phyloP scores from a whole-genome alignment of 2,329 filamentous ascomycete species.

The Pseudonectria foliicola region DNA sequence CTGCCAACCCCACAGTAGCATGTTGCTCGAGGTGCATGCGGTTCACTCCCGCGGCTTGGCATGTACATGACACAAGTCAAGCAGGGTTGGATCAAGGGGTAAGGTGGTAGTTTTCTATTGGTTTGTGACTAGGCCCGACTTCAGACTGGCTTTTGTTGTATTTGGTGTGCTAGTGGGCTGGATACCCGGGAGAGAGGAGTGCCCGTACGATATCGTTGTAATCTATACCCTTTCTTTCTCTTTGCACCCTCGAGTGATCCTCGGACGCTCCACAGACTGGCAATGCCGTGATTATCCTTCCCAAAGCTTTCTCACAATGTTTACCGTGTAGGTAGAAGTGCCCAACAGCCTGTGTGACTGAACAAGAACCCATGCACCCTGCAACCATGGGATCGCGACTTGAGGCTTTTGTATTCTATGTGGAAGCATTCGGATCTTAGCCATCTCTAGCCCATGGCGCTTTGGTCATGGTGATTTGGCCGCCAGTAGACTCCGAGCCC shows the following conservation, averaged over 20 bases:
- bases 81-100: constrained; percentile 3
- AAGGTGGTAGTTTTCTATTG: constrained; percentile 2
- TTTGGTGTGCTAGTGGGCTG: constrained; percentile 21
- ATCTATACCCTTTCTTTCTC: constrained; percentile 26
- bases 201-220: constrained; percentile 17
- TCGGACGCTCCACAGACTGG: no score
- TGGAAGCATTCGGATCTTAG: constrained; percentile 2
- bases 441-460: constrained; percentile 39
- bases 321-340: no score
- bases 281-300: no score
- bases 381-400: no score
- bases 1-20: constrained; percentile 1
- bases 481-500: constrained; percentile 25
- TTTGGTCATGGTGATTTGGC: constrained; percentile 36
- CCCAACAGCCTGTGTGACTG: no score
- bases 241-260: constrained; percentile 10
- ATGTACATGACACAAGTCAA: no score
- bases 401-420: background rate
- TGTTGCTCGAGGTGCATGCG: no score
- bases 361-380: constrained; percentile 1
- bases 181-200: constrained; percentile 25
- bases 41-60: no score
- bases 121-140: constrained; percentile 1
- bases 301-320: background rate
- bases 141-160: constrained; percentile 4